Evolutionary conservation across 2,329 filamentous ascomycete genomes (phyloP).

Genomic region (Rutstroemia sp.): DNA sequence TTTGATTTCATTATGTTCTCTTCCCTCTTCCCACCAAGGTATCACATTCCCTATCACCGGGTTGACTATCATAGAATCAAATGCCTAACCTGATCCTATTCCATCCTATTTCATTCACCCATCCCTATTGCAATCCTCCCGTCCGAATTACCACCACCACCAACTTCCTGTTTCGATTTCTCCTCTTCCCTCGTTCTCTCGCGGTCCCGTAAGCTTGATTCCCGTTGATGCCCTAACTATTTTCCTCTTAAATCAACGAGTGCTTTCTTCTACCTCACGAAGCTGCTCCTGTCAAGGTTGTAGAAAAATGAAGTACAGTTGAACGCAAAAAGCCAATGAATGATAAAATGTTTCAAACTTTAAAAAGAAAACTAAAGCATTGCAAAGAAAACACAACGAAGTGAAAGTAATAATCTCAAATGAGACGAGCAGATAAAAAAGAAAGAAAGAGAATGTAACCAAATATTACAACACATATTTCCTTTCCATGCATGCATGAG

Average conservation of each 20-base stretch:
- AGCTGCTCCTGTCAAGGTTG: too few relatives aligned
- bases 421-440: not conserved
- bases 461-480: constrained; percentile 7
- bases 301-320: not conserved
- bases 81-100: not conserved
- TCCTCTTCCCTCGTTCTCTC: not conserved
- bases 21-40: too few relatives aligned
- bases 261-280: too few relatives aligned
- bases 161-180: not conserved
- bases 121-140: not conserved
- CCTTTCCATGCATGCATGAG: constrained; percentile 1
- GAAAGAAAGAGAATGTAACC: not conserved
- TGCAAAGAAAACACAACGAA: constrained; percentile 1
- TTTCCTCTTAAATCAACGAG: too few relatives aligned
- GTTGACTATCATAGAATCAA: not conserved
- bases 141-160: not conserved
- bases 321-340: not conserved
- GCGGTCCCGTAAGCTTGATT: too few relatives aligned
- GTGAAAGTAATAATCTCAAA: not conserved
- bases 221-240: too few relatives aligned
- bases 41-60: not conserved
- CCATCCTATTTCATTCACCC: not conserved
- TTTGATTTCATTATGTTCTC: too few relatives aligned
- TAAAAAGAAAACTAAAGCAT: not conserved
- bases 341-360: not conserved